Evolutionary conservation across 805 yeast genomes (phyloP), one percentile per base, ranked within the genome.

Genomic region (Yarrowia porcina): DNA sequence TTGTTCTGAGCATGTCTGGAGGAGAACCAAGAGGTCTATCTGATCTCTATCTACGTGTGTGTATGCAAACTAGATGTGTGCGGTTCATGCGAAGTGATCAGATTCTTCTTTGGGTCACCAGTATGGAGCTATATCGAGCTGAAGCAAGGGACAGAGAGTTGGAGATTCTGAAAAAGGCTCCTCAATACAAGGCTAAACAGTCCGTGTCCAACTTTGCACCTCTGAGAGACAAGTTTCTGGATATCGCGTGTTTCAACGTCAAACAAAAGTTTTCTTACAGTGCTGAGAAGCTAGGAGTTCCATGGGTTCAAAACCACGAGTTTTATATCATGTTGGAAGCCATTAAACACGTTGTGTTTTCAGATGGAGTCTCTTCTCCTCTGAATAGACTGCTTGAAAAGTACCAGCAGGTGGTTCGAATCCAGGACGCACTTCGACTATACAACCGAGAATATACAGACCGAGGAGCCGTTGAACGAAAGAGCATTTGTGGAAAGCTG

Each of bases 141-240:
- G 59, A 23, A 9, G 59, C 38, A 0, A 17, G 33, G 13, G 59
- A 52, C 11, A 21, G 25, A 25, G 59, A 52, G 17, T n/a, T 52
- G 42, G 59, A 52, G 25, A 25, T 52, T 11, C 44, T 52, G 7
- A 52, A 36, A 25, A 52, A 39, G 23, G 49, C 49, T 13, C 47
- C 49, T 8, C 49, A 56, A 39, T 56, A 56, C 49, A 38, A 32
- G 21, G 49, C 61, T 21, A 39, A 56, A 30, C 49, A 56, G 47
- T 25, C 61, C 8, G 61, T 56, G 36, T 35, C 36, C 44, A 52
- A 52, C 44, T 52, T 52, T 36, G 59, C 59, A 8, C 59, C 59
- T 11, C 59, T 52, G 13, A 25, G 59, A 15, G 59, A 52, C 18
- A 35, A 13, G 10, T 52, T 35, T 10, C 44, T 52, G 4, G 59